These are phyloP conservation scores for Ganoderma boninense DNA, from an alignment of 1,284 basidiomycete genomes.

Conservation along the genomic window DNA sequence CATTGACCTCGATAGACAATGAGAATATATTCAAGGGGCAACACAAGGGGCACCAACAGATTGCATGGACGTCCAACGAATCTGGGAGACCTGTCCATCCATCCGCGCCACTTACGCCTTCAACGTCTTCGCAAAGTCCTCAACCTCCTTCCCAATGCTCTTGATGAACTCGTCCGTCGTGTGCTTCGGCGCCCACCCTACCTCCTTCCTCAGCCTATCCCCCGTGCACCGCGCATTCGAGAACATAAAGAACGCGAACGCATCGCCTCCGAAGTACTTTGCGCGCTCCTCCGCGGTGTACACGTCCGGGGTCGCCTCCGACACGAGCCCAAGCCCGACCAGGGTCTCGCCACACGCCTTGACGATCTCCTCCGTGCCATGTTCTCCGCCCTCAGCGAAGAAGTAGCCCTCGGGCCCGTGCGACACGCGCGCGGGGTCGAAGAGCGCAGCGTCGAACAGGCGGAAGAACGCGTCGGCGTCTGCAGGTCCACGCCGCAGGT, in stretches of 20 bases:
- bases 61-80: no score
- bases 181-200: slow-evolving; percentile 49
- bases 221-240: slow-evolving; percentile 51
- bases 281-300: slow-evolving; percentile 41
- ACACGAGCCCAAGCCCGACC: slow-evolving; percentile 35
- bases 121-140: slow-evolving; percentile 38
- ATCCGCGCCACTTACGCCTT: slow-evolving; percentile 15
- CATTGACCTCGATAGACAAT: no score
- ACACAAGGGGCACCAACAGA: no score
- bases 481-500: no score
- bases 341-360: slow-evolving; percentile 45
- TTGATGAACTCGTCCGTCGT: slow-evolving; percentile 29
- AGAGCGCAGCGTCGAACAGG: slow-evolving; percentile 26
- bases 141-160: slow-evolving; percentile 18
- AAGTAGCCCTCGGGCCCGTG: slow-evolving; percentile 55
- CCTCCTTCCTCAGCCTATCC: slow-evolving; percentile 45
- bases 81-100: neutral
- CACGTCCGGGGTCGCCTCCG: slow-evolving; percentile 35
- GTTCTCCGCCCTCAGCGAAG: slow-evolving; percentile 53
- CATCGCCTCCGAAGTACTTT: slow-evolving; percentile 30
- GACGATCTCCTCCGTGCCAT: slow-evolving; percentile 43
- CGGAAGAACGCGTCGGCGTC: slow-evolving; percentile 30
- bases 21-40: no score
- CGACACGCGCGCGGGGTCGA: slow-evolving; percentile 25
- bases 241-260: slow-evolving; percentile 44